Percentiles rank a stretch among this genome's conserved stretches.
Evolutionary conservation across 176 grass and related monocot genomes (phyloP).

Genomic region (Eragrostis nindensis): DNA sequence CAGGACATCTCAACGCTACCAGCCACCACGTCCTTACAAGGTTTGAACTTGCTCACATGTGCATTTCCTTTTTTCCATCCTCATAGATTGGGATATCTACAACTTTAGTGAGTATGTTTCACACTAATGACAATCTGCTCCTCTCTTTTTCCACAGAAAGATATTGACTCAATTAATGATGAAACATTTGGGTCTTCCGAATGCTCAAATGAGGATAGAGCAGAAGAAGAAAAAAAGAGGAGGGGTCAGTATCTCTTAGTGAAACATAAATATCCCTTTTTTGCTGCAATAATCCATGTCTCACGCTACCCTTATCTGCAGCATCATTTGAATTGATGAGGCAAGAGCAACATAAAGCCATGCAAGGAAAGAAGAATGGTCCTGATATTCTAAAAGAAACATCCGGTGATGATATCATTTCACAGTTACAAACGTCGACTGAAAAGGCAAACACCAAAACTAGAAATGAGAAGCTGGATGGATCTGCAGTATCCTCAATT

Average conservation of each 20-base stretch:
- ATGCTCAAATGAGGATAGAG: conserved; percentile 74
- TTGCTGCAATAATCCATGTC: conserved; percentile 15
- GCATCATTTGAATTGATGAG: conserved; percentile 98
- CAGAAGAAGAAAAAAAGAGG: conserved; percentile 90
- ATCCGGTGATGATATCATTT: conserved; percentile 59
- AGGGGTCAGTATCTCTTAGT: conserved; percentile 57
- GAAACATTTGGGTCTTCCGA: conserved; percentile 93
- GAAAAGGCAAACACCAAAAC: conserved; percentile 40
- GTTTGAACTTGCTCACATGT: conserved; percentile 30
- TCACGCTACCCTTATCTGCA: conserved; percentile 49
- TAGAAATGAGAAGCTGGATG: conserved; percentile 64
- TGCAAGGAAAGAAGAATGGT: conserved; percentile 78
- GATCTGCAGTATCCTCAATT: conserved; percentile 40
- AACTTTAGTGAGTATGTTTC: conserved; percentile 23
- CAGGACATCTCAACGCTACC: conserved; percentile 81
- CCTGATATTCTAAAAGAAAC: conserved; percentile 57
- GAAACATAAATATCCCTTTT: neutral
- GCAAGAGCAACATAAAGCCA: conserved; percentile 88
- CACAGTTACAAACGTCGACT: conserved; percentile 58
- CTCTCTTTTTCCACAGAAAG: conserved; percentile 52
- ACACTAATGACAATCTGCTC: conserved; percentile 52
- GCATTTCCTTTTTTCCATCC: conserved; percentile 11
- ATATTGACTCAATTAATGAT: conserved; percentile 84
- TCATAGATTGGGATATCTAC: neutral
- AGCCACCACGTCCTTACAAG: conserved; percentile 91